A percentile compares a stretch with the other conserved stretches of the same genome.
These are phyloP conservation scores for Populus hybrid DNA, from an alignment of 441 rosid genomes.

Conservation along the genomic window DNA sequence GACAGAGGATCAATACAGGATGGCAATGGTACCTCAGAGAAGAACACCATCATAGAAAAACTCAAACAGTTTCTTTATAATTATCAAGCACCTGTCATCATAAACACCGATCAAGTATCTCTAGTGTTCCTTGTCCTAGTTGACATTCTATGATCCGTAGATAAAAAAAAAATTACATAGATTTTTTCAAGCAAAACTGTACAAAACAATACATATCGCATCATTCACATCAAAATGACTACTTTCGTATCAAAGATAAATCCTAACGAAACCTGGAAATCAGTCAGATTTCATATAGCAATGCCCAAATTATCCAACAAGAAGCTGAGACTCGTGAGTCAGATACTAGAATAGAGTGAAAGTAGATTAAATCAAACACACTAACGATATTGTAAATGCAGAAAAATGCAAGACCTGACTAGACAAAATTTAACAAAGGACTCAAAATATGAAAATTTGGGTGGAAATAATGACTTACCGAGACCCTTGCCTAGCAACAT, in stretches of 20 bases:
- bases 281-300: not conserved
- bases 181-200: not conserved
- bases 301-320: not conserved
- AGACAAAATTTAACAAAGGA: not conserved
- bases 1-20: not conserved
- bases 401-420: not conserved
- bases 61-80: not conserved
- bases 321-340: not conserved
- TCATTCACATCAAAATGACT: not conserved
- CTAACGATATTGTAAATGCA: not conserved
- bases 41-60: no score
- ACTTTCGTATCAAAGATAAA: not conserved
- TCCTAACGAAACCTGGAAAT: not conserved
- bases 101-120: not conserved
- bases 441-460: not conserved
- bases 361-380: not conserved
- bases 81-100: not conserved
- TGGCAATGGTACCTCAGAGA: no score
- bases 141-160: not conserved
- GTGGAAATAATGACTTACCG: slow-evolving; percentile 34
- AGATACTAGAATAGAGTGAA: not conserved
- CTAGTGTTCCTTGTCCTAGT: not conserved
- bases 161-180: not conserved
- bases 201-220: not conserved
- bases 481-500: slow-evolving; percentile 57